Evolutionary conservation across 768 basidiomycete species (phyloP).

Genomic region (Leccinum boreale): DNA sequence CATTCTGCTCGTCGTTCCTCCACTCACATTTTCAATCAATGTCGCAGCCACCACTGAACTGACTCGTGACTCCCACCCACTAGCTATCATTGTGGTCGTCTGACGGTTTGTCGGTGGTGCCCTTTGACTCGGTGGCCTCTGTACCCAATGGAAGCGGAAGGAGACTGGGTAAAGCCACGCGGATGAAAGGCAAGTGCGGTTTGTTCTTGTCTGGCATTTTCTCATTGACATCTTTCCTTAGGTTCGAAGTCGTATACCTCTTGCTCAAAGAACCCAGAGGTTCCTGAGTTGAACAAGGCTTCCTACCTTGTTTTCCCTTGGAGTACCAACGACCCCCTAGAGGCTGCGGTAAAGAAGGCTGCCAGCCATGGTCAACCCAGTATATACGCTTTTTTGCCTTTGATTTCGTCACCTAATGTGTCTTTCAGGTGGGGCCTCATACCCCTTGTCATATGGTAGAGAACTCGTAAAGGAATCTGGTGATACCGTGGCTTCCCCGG

Average conservation of each 20-base stretch:
- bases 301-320: conserved; percentile 72
- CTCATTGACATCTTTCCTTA: not conserved
- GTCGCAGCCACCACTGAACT: too few relatives aligned
- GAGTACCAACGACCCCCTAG: conserved; percentile 83
- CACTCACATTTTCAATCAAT: too few relatives aligned
- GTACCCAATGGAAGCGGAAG: not conserved
- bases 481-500: conserved; percentile 77
- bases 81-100: too few relatives aligned
- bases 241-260: conserved; percentile 12
- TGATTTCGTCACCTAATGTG: not conserved
- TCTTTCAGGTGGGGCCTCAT: not conserved
- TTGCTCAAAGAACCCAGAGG: conserved; percentile 4
- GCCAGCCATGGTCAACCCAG: conserved; percentile 11
- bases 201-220: not conserved
- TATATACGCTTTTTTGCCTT: not conserved
- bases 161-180: conserved; percentile 15
- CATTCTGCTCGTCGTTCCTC: too few relatives aligned
- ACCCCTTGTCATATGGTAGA: conserved; percentile 25
- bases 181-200: not conserved
- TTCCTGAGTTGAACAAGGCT: conserved; percentile 32
- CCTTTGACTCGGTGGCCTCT: conserved; percentile 15
- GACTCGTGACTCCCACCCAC: too few relatives aligned
- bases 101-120: too few relatives aligned
- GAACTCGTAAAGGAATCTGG: conserved; percentile 57
- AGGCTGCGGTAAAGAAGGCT: conserved; percentile 35